phyloP scores from a whole-genome alignment of 768 basidiomycete genomes.

The Holtermannia corniformis region DNA sequence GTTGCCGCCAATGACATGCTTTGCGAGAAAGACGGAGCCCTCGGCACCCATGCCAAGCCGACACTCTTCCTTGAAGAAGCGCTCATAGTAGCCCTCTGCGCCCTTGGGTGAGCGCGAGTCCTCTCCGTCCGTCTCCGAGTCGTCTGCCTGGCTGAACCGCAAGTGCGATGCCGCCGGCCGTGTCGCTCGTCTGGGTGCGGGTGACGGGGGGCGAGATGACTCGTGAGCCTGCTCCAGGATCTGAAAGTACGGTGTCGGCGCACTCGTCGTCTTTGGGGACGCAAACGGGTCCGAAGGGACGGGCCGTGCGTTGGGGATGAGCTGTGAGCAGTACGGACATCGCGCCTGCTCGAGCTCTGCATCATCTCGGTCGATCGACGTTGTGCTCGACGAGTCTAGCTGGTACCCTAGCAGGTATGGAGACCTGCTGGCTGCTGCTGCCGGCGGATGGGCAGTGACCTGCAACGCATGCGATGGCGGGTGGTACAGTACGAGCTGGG shows the following conservation, averaged over 20 bases:
- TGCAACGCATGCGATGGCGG: conserved; percentile 32
- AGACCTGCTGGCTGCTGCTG: conserved; percentile 3
- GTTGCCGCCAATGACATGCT: conserved; percentile 84
- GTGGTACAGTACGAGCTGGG: conserved; percentile 38
- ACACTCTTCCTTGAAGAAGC: conserved; percentile 84
- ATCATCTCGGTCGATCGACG: conserved; percentile 5
- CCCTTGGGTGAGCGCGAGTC: conserved; percentile 16
- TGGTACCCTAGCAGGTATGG: background rate
- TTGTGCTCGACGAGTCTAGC: background rate
- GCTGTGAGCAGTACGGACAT: conserved; percentile 36
- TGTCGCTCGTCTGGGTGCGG: conserved; percentile 5
- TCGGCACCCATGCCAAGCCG: conserved; percentile 91
- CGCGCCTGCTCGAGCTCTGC: conserved; percentile 3
- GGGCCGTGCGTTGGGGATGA: conserved; percentile 10
- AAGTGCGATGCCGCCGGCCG: no score
- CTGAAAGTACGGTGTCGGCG: conserved; percentile 20
- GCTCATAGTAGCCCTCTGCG: conserved; percentile 82
- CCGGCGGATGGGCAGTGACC: conserved; percentile 20
- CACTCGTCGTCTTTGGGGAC: background rate
- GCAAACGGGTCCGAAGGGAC: background rate
- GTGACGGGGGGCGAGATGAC: conserved; percentile 26
- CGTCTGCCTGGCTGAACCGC: conserved; percentile 1
- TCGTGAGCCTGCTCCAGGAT: conserved; percentile 36
- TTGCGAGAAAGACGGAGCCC: conserved; percentile 61
- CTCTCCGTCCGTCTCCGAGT: conserved; percentile 5